phyloP scores from a whole-genome alignment of 306 rosid genomes.

The Citrullus colocynthis region DNA sequence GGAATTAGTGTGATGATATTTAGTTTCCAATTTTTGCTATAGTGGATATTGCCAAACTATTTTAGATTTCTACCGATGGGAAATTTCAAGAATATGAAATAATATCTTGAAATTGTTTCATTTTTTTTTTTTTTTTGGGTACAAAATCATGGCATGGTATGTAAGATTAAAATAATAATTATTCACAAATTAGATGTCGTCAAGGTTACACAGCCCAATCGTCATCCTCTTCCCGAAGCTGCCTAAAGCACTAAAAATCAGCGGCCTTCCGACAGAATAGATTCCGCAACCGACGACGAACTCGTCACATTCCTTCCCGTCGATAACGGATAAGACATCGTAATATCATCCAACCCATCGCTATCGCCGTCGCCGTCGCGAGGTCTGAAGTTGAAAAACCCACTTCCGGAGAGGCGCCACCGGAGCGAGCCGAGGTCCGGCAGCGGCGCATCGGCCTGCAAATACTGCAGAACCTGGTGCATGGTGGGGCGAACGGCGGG shows the following conservation, averaged over 20 bases:
- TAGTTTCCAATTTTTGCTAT: too few species aligned
- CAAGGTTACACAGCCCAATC: too few species aligned
- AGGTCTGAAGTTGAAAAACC: background rate
- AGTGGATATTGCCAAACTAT: too few species aligned
- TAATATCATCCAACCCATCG: constrained; percentile 16
- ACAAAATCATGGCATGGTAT: too few species aligned
- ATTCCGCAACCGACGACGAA: background rate
- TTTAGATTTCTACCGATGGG: too few species aligned
- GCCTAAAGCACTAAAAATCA: background rate
- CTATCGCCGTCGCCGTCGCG: background rate
- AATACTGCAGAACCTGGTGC: constrained; percentile 38
- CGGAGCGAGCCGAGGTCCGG: constrained; percentile 4
- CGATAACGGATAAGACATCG: background rate
- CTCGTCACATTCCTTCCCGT: background rate
- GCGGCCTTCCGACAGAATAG: background rate
- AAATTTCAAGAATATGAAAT: too few species aligned
- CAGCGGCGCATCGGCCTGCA: constrained; percentile 21
- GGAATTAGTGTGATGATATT: too few species aligned
- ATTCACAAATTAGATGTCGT: too few species aligned
- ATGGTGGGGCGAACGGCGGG: constrained; percentile 44
- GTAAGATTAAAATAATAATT: too few species aligned
- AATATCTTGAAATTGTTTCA: too few species aligned
- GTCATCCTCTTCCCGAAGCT: too few species aligned
- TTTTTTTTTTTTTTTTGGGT: too few species aligned
- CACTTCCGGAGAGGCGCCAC: background rate